Evolutionary conservation across 208 protist genomes (phyloP).

Genomic region (Leishmania aethiopica): DNA sequence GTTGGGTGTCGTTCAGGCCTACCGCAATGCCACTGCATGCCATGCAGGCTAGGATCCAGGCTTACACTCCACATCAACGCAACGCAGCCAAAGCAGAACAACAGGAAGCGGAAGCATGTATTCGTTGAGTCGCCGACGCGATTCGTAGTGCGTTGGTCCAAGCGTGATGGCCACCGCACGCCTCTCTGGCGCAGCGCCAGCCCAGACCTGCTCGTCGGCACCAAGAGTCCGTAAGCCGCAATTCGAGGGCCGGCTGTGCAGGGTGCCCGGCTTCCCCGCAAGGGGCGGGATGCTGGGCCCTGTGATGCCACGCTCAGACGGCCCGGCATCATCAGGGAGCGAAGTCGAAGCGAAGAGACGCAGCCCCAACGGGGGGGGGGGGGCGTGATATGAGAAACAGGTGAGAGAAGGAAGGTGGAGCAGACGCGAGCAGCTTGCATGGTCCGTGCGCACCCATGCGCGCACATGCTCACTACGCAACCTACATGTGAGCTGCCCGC

Average conservation of each 20-base stretch:
- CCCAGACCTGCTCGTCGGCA: not conserved
- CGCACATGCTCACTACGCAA: not conserved
- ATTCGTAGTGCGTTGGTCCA: not conserved
- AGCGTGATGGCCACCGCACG: not conserved
- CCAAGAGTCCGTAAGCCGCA: not conserved
- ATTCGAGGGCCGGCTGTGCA: not conserved
- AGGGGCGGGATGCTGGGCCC: not conserved
- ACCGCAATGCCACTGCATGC: not conserved
- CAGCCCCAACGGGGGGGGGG: not conserved
- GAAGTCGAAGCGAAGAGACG: not conserved
- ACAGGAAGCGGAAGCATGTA: not conserved
- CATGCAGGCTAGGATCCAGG: not conserved
- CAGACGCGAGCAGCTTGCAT: not conserved
- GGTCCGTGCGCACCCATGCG: not conserved
- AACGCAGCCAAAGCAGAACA: not conserved
- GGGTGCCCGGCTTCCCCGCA: not conserved
- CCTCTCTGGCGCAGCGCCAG: not conserved
- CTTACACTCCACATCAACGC: not conserved
- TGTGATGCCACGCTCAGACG: not conserved
- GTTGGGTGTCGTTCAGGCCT: not conserved
- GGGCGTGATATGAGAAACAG: not conserved
- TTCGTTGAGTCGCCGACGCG: not conserved
- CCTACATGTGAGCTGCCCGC: not conserved
- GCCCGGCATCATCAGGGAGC: not conserved
- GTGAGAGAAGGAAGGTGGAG: not conserved